Percentiles rank a stretch among this genome's conserved stretches.
Evolutionary conservation across 768 basidiomycete genomes (phyloP).

Genomic region (Suillus placidus): DNA sequence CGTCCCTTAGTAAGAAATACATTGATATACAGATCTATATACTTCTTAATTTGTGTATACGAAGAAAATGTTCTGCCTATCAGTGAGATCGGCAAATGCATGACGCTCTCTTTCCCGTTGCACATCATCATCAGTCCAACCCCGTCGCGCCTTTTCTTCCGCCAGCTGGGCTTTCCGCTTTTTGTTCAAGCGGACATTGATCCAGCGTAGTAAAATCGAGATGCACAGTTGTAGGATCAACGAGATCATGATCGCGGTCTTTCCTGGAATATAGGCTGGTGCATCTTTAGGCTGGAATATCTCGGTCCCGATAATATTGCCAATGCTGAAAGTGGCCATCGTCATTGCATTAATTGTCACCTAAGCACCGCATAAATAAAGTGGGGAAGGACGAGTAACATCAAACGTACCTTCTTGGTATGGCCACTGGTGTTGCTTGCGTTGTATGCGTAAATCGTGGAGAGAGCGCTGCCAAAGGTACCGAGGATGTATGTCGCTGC

Average conservation of each 20-base stretch:
- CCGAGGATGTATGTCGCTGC: conserved; percentile 51
- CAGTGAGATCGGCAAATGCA: conserved; percentile 66
- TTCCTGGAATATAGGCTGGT: conserved; percentile 66
- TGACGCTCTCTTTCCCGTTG: conserved; percentile 59
- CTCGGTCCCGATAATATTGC: conserved; percentile 67
- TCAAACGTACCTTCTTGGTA: conserved; percentile 56
- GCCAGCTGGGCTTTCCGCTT: conserved; percentile 46
- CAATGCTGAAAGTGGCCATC: conserved; percentile 53
- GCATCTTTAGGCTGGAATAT: conserved; percentile 66
- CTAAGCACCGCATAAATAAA: conserved; percentile 16
- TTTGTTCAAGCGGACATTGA: conserved; percentile 56
- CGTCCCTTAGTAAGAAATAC: neutral
- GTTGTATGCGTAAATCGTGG: conserved; percentile 65
- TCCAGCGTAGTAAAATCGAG: conserved; percentile 51
- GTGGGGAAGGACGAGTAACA: neutral
- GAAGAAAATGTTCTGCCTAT: conserved; percentile 66
- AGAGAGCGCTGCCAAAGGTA: conserved; percentile 62
- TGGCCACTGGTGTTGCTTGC: conserved; percentile 65
- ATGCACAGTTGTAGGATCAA: conserved; percentile 54
- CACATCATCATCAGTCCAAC: conserved; percentile 62
- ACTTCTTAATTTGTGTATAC: conserved; percentile 44
- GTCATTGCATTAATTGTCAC: conserved; percentile 67
- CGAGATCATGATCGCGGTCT: conserved; percentile 64
- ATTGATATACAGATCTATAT: conserved; percentile 31
- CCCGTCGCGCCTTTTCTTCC: conserved; percentile 46